These are phyloP conservation scores for Puya raimondii DNA, from an alignment of 176 grass and related monocot species.

Conservation along the genomic window DNA sequence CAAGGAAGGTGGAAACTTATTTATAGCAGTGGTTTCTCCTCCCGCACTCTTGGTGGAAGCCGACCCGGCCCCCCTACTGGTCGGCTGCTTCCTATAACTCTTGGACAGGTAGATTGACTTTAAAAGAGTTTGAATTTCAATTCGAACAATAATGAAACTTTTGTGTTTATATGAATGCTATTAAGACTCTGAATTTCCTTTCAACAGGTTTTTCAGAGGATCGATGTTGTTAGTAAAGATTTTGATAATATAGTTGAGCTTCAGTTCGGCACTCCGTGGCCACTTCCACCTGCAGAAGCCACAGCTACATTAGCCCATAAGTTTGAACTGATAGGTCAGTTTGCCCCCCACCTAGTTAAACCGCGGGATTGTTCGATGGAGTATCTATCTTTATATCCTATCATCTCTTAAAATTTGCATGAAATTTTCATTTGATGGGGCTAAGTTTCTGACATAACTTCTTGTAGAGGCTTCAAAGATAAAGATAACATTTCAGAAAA, in stretches of 20 bases:
- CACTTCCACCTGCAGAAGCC: conserved; percentile 47
- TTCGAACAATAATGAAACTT: conserved; percentile 48
- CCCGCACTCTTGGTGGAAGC: conserved; percentile 71
- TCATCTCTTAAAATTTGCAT: too few relatives aligned
- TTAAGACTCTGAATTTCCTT: neutral
- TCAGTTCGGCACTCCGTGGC: conserved; percentile 82
- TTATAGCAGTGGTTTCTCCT: conserved; percentile 94
- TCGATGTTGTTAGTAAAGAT: conserved; percentile 68
- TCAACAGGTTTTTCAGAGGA: conserved; percentile 70
- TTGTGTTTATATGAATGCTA: conserved; percentile 37
- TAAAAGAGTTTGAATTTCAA: conserved; percentile 36
- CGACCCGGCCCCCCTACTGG: conserved; percentile 74
- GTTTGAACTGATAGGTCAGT: conserved; percentile 70
- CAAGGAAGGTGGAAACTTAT: conserved; percentile 84
- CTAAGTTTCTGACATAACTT: neutral
- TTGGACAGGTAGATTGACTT: conserved; percentile 39
- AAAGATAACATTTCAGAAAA: conserved; percentile 78
- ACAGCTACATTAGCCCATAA: conserved; percentile 72
- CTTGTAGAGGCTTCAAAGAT: conserved; percentile 44
- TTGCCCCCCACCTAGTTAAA: neutral
- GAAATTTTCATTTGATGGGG: neutral
- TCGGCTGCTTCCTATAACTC: conserved; percentile 63
- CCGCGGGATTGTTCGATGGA: neutral
- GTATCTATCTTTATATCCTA: too few relatives aligned
- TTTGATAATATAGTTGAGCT: conserved; percentile 87